These are phyloP conservation scores for Rosa hybrid DNA, from an alignment of 331 rosid genomes.

Conservation along the genomic window DNA sequence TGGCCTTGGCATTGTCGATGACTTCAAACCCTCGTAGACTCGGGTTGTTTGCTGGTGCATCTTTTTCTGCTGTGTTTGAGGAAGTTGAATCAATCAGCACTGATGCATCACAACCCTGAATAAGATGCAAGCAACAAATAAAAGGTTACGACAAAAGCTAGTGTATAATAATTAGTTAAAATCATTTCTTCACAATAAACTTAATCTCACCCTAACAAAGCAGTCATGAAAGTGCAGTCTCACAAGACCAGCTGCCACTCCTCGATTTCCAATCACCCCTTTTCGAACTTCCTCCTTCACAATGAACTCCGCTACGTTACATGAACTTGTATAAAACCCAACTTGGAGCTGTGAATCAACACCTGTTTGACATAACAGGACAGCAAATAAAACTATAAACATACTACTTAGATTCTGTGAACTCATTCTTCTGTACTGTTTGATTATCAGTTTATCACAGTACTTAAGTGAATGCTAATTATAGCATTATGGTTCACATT, in stretches of 20 bases:
- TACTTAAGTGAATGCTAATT: constrained; percentile 6
- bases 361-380: constrained; percentile 29
- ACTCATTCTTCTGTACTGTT: constrained; percentile 36
- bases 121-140: neutral
- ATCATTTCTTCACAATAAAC: neutral
- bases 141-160: neutral
- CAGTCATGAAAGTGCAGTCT: constrained; percentile 79
- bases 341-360: constrained; percentile 50
- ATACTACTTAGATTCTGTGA: constrained; percentile 16
- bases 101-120: constrained; percentile 74
- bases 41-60: constrained; percentile 67
- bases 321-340: constrained; percentile 55
- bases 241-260: constrained; percentile 67
- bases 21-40: constrained; percentile 67
- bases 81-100: constrained; percentile 68
- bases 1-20: constrained; percentile 67
- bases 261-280: constrained; percentile 32
- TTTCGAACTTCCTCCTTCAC: constrained; percentile 60
- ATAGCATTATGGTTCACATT: constrained; percentile 16
- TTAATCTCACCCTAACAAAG: constrained; percentile 61
- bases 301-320: constrained; percentile 56
- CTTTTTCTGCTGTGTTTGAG: constrained; percentile 66
- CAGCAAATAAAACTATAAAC: constrained; percentile 20
- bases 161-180: neutral
- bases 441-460: neutral